A percentile compares a stretch with the other conserved stretches of the same genome.
These are phyloP conservation scores for Alisma plantagoaquatica DNA, from an alignment of 106 monocot species.

Conservation along the genomic window DNA sequence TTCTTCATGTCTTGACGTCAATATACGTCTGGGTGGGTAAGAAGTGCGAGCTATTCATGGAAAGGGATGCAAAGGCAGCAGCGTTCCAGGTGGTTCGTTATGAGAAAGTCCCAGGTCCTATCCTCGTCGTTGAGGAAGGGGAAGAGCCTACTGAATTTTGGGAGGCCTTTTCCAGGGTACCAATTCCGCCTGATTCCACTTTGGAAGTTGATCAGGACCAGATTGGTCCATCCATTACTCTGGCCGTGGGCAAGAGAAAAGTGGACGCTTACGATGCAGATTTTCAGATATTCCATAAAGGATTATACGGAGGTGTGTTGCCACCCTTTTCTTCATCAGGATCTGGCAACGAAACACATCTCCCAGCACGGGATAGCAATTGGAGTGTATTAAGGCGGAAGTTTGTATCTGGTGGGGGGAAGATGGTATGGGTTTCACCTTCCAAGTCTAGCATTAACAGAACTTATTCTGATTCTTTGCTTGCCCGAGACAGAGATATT, in stretches of 20 bases:
- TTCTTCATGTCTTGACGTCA: slow-evolving; percentile 52
- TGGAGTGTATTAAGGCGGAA: slow-evolving; percentile 86
- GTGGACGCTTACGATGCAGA: slow-evolving; percentile 68
- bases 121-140: slow-evolving; percentile 59
- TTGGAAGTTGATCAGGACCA: slow-evolving; percentile 21
- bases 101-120: slow-evolving; percentile 73
- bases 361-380: slow-evolving; percentile 87
- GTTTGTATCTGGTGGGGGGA: slow-evolving; percentile 37
- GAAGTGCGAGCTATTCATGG: slow-evolving; percentile 59
- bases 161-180: slow-evolving; percentile 51
- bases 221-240: slow-evolving; percentile 5
- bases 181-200: slow-evolving; percentile 8
- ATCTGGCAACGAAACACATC: slow-evolving; percentile 56
- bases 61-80: slow-evolving; percentile 81
- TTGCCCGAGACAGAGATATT: slow-evolving; percentile 24
- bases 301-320: slow-evolving; percentile 66
- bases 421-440: slow-evolving; percentile 15
- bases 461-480: slow-evolving; percentile 53
- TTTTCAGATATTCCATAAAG: slow-evolving; percentile 80
- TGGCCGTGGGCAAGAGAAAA: slow-evolving; percentile 37
- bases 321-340: slow-evolving; percentile 60
- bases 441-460: slow-evolving; percentile 25
- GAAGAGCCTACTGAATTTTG: slow-evolving; percentile 70
- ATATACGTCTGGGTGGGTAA: slow-evolving; percentile 90
- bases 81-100: slow-evolving; percentile 92